A percentile compares a stretch with the other conserved stretches of the same genome.
Conservation (phyloP, 768 basidiomycete species). For the Mycena kentingensis region DNA sequence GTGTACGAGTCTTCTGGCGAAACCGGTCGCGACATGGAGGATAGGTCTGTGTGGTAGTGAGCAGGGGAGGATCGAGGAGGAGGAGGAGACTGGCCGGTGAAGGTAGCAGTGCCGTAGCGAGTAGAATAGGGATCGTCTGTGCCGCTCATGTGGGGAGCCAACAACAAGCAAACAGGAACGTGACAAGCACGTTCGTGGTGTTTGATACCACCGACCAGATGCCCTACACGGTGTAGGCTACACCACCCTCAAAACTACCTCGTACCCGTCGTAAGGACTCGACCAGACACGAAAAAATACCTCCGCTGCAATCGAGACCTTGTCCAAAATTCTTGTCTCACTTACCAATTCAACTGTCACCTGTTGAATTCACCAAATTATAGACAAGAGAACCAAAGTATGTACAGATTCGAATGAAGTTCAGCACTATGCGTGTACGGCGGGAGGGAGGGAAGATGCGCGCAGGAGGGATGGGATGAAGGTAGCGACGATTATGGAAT, state of each 20-base stretch:
- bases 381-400: no score
- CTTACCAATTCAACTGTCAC: no score
- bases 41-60: neutral
- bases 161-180: no score
- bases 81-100: conserved; percentile 6
- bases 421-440: no score
- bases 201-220: neutral
- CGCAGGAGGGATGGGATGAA: no score
- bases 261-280: neutral
- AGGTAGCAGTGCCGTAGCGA: conserved; percentile 52
- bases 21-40: neutral
- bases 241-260: neutral
- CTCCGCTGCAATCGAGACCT: neutral
- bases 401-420: no score
- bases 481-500: no score
- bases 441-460: no score
- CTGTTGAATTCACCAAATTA: no score
- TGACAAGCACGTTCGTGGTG: neutral
- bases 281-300: neutral
- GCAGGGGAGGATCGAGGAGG: neutral
- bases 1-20: conserved; percentile 41
- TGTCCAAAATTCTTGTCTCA: neutral
- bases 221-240: neutral
- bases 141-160: conserved; percentile 17
- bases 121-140: conserved; percentile 44